Percentiles rank a stretch among this genome's conserved stretches.
Conservation (phyloP, 495 filamentous ascomycete genomes). For the Podospora pseudopauciseta region DNA sequence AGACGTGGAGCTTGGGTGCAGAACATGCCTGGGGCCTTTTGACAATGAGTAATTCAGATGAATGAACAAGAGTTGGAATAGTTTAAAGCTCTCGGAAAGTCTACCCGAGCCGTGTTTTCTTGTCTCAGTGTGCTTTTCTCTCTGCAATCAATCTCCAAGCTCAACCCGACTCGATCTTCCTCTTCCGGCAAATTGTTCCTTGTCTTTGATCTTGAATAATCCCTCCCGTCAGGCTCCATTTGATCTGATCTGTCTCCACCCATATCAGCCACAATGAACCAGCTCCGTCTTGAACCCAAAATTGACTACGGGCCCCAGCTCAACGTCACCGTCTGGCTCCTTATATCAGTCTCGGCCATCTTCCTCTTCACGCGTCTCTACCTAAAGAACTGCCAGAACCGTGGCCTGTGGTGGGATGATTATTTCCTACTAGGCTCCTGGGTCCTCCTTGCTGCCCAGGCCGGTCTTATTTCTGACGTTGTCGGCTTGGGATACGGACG, state of each 20-base stretch:
- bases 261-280: not conserved
- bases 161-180: not conserved
- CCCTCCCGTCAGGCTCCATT: not conserved
- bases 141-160: not conserved
- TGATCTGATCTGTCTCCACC: not conserved
- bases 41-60: not conserved
- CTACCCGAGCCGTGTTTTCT: conserved; percentile 1
- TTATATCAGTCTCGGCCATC: conserved; percentile 25
- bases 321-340: conserved; percentile 24
- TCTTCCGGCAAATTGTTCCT: not conserved
- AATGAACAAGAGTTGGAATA: not conserved
- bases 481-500: conserved; percentile 33
- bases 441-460: conserved; percentile 18
- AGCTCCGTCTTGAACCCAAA: not conserved
- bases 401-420: conserved; percentile 35
- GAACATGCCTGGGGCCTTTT: not conserved
- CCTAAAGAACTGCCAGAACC: conserved; percentile 30
- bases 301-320: conserved; percentile 26
- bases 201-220: not conserved
- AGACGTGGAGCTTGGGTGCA: not conserved
- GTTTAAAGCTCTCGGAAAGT: not conserved
- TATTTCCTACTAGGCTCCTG: conserved; percentile 29
- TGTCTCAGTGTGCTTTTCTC: not conserved
- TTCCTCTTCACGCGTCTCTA: conserved; percentile 31
- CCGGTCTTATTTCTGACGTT: conserved; percentile 19